Evolutionary conservation across 2,329 filamentous ascomycete species (phyloP).

Genomic region (Pyrenochaeta sp.): DNA sequence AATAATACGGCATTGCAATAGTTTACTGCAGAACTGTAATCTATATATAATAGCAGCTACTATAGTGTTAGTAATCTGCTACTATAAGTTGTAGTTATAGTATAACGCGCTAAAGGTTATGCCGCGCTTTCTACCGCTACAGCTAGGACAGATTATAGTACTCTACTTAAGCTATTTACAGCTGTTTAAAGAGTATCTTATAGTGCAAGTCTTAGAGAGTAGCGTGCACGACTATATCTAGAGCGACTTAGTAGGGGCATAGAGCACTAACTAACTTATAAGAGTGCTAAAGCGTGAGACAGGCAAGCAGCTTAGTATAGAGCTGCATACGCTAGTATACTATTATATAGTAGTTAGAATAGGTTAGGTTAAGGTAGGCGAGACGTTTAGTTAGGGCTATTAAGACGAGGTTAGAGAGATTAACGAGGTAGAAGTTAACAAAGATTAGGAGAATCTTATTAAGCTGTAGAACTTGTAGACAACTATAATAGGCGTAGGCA

Average conservation of each 20-base stretch:
- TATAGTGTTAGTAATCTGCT: constrained; percentile 9
- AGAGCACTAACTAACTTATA: no score
- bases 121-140: constrained; percentile 27
- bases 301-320: no score
- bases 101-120: constrained; percentile 31
- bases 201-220: constrained; percentile 9
- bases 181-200: constrained; percentile 22
- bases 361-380: no score
- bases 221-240: constrained; percentile 13
- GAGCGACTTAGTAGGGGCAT: no score
- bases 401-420: constrained; percentile 18
- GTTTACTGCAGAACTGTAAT: constrained; percentile 7
- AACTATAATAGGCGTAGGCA: constrained; percentile 11
- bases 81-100: constrained; percentile 29
- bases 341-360: no score
- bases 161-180: constrained; percentile 26
- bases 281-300: no score
- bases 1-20: constrained; percentile 18
- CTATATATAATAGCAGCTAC: not conserved
- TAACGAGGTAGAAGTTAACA: constrained; percentile 22
- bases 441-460: constrained; percentile 3
- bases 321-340: no score
- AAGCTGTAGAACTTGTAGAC: constrained; percentile 14
- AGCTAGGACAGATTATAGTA: constrained; percentile 24
- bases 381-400: no score